Evolutionary conservation across 306 rosid genomes (phyloP), one percentile per base, ranked within the genome.

Genomic region (Acacia crassicarpa): DNA sequence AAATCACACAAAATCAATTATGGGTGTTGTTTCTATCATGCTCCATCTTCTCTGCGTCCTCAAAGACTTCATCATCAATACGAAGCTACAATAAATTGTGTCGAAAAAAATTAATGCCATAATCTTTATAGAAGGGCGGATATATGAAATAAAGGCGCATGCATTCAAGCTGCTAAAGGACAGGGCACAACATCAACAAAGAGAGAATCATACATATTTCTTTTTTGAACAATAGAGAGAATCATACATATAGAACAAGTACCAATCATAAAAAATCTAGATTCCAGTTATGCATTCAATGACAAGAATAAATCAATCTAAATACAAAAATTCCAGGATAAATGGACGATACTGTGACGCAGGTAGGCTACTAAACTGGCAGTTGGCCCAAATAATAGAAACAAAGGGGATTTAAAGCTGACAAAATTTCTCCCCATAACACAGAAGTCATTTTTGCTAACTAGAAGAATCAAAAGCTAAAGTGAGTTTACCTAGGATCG

Each of bases 41-140:
- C 80, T 86, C 90, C 83, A 83, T 87, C 87, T 93, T 97, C 70
- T 93, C 97, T 15, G 98, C 98, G 84, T 95, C 98, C 85, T 93
- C 98, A 65, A 91, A 95, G 49, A 97, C 90, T 54, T 84, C 87
- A 67, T 94, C 98, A 51, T 90, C 85, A 85, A 93, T 95, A 74
- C 88, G 94, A 85, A 95, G 98, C 98, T 95, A 87, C 83, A 83
- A 66, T 32, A 73, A 54, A 71, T 75, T 20, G 74, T 62, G 59
- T 20, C 58, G 78, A 74, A 74, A 74, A 51, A 56, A 43, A 56
- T 74, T 40, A 77, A 77, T 20, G 33, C 32, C 19, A 1, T 43
- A 9, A 68, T 1, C 51, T 68, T 9, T n/a, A 68, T 19, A 20
- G 40, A 58, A 65, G 44, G 38, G 20, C 40, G 12, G 69, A 79